A percentile compares a stretch with the other conserved stretches of the same genome.
phyloP scores from a whole-genome alignment of 306 rosid species.

The Citrullus amarus region DNA sequence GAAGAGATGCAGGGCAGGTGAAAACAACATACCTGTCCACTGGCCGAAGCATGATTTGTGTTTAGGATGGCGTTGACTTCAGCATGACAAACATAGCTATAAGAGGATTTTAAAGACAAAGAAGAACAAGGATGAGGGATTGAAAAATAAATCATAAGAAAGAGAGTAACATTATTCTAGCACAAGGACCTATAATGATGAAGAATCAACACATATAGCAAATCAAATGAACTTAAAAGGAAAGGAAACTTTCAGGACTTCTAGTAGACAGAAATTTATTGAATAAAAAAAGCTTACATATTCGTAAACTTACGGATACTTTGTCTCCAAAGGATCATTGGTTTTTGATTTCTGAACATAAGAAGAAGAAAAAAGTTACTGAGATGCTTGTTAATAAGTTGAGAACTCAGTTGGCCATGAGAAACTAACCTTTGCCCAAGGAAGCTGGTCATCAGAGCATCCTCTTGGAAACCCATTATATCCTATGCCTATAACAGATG shows the following conservation, averaged over 20 bases:
- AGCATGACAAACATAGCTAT: conserved; percentile 90
- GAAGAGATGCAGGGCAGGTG: neutral
- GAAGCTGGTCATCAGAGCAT: conserved; percentile 83
- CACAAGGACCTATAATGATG: neutral
- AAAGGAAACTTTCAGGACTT: neutral
- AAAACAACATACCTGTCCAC: conserved; percentile 63
- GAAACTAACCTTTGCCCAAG: conserved; percentile 87
- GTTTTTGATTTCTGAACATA: conserved; percentile 64
- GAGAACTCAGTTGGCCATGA: neutral
- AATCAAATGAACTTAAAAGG: neutral
- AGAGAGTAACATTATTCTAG: neutral
- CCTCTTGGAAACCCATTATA: conserved; percentile 98
- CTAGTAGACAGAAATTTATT: neutral
- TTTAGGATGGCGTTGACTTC: conserved; percentile 92
- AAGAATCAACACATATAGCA: conserved; percentile 11
- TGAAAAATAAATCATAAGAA: neutral
- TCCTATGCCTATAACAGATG: conserved; percentile 57
- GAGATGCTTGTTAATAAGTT: neutral
- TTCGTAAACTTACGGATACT: conserved; percentile 66
- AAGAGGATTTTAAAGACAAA: conserved; percentile 1
- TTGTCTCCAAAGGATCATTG: conserved; percentile 80
- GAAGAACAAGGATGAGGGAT: neutral
- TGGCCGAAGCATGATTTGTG: conserved; percentile 91
- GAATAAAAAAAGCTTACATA: neutral
- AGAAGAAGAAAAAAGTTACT: conserved; percentile 2